These are phyloP conservation scores for Arabidopsis arenosa DNA, from an alignment of 345 rosid genomes.

Conservation along the genomic window DNA sequence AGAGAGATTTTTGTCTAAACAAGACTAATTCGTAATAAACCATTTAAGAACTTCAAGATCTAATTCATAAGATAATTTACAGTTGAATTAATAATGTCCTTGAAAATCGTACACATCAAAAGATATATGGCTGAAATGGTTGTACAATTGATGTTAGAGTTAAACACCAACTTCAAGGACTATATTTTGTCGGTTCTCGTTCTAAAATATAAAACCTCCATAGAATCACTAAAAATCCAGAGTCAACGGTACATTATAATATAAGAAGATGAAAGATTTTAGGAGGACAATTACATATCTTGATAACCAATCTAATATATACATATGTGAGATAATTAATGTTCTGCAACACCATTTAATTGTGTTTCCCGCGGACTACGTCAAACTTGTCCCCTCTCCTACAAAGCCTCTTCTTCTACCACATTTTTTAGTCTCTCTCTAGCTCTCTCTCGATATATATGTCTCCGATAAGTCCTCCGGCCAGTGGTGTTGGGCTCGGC, in stretches of 20 bases:
- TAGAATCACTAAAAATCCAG: constrained; percentile 8
- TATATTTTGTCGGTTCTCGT: constrained; percentile 23
- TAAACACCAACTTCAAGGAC: constrained; percentile 15
- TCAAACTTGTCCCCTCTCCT: constrained; percentile 43
- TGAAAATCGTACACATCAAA: not conserved
- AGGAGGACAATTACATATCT: constrained; percentile 20
- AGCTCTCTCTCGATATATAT: constrained; percentile 29
- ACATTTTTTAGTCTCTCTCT: constrained; percentile 8
- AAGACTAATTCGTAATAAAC: not conserved
- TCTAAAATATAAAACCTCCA: not conserved
- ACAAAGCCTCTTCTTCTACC: constrained; percentile 12
- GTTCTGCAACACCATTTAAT: constrained; percentile 32
- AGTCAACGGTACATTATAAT: constrained; percentile 32
- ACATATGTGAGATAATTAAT: constrained; percentile 9
- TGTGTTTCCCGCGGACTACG: constrained; percentile 40
- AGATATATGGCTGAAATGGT: not conserved
- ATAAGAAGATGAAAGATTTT: constrained; percentile 34
- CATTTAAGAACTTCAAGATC: not conserved
- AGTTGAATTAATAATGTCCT: not conserved
- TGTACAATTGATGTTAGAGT: constrained; percentile 2
- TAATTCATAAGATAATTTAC: not conserved
- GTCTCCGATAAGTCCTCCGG: constrained; percentile 58
- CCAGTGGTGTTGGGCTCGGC: constrained; percentile 71
- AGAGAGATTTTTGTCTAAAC: not conserved
- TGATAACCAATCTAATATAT: constrained; percentile 1